Percentiles rank a stretch among this genome's conserved stretches.
phyloP scores from a whole-genome alignment of 1,284 basidiomycete species.

The Ustilago bromivora region DNA sequence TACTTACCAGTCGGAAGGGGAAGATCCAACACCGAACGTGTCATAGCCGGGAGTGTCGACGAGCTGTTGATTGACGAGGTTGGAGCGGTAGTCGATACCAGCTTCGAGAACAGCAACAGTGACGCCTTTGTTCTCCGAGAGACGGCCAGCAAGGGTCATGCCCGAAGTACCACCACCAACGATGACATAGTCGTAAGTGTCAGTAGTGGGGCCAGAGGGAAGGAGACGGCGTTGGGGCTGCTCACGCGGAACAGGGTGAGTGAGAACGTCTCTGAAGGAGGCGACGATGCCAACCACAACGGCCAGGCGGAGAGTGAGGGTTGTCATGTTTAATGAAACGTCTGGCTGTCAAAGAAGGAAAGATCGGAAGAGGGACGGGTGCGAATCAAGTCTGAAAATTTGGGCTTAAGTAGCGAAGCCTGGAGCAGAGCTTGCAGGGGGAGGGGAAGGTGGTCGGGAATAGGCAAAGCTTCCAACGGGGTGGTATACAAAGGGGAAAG shows the following conservation, averaged over 20 bases:
- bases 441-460: background rate
- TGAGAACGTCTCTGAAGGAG: conserved; percentile 14
- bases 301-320: conserved; percentile 18
- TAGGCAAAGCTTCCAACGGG: background rate
- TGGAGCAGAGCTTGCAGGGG: background rate
- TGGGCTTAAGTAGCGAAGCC: background rate
- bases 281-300: conserved; percentile 21
- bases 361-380: background rate
- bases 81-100: conserved; percentile 48
- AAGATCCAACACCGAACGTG: conserved; percentile 37
- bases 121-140: conserved; percentile 46
- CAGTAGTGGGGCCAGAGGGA: background rate
- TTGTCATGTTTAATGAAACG: conserved; percentile 13
- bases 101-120: conserved; percentile 62
- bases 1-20: conserved; percentile 19
- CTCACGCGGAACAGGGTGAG: conserved; percentile 8
- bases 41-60: conserved; percentile 51
- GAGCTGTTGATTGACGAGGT: conserved; percentile 40
- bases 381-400: background rate
- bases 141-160: conserved; percentile 55
- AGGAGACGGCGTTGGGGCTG: conserved; percentile 9
- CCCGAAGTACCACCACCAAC: conserved; percentile 58
- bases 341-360: background rate
- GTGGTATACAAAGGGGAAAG: background rate
- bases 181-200: conserved; percentile 56